Conservation (phyloP, 306 rosid genomes). For the Fragaria iinumae region DNA sequence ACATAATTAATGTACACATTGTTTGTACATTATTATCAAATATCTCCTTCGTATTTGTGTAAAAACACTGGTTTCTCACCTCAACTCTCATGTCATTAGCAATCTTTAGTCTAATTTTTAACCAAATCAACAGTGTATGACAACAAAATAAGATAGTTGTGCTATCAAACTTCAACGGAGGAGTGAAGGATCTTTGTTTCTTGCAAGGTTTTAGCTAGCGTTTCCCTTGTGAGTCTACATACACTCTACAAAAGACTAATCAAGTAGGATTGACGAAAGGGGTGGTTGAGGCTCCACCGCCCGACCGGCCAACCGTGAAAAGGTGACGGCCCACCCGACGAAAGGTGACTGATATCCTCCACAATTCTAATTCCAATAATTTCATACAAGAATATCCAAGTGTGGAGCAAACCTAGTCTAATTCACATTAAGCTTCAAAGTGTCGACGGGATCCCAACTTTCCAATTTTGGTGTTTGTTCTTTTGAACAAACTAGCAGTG, state of each 20-base stretch:
- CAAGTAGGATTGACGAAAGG: constrained; percentile 20
- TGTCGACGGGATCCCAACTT: neutral
- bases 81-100: neutral
- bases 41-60: neutral
- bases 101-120: neutral
- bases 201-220: neutral
- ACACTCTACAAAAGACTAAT: neutral
- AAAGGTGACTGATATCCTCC: constrained; percentile 27
- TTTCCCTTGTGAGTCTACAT: neutral
- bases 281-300: constrained; percentile 25
- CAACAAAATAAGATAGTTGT: neutral
- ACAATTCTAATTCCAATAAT: constrained; percentile 17
- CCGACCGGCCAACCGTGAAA: constrained; percentile 34
- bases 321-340: constrained; percentile 26
- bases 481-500: neutral
- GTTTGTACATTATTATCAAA: too few species aligned
- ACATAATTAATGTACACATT: too few species aligned
- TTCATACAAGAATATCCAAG: constrained; percentile 5
- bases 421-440: neutral
- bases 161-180: neutral
- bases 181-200: neutral
- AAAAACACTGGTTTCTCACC: neutral
- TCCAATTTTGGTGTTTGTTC: constrained; percentile 12
- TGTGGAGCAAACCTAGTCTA: constrained; percentile 5
- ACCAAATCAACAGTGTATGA: neutral